Conservation (phyloP, 2,329 filamentous ascomycete species). For the Meredithiella fracta region DNA sequence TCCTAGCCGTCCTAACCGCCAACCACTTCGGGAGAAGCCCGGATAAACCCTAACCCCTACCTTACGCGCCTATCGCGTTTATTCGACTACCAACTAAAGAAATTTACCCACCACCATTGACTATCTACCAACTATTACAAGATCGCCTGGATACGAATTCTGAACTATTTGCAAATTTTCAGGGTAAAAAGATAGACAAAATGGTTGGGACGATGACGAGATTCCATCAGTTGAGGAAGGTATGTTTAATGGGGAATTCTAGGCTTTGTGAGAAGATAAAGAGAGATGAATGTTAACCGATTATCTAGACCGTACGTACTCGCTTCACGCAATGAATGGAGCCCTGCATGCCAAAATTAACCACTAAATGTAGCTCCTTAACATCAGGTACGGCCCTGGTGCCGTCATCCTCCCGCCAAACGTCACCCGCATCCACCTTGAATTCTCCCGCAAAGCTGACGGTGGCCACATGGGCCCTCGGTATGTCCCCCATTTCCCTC, state of each 20-base stretch:
- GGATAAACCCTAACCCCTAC: not conserved
- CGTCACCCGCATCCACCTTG: constrained; percentile 58
- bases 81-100: constrained; percentile 7
- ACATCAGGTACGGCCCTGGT: constrained; percentile 64
- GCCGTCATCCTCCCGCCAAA: constrained; percentile 65
- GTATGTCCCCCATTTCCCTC: constrained; percentile 28
- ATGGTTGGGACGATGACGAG: constrained; percentile 35
- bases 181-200: constrained; percentile 14
- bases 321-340: constrained; percentile 15
- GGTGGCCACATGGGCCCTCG: constrained; percentile 57
- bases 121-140: not conserved
- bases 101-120: constrained; percentile 9
- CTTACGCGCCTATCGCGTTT: not conserved
- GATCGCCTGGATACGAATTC: not conserved
- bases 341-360: not conserved
- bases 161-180: too few species aligned
- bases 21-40: not conserved
- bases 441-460: constrained; percentile 46
- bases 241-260: constrained; percentile 26
- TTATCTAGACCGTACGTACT: constrained; percentile 8
- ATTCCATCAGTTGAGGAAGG: constrained; percentile 52
- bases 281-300: not conserved
- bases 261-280: not conserved
- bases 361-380: constrained; percentile 41
- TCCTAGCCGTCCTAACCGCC: not conserved